Base-by-base conservation (phyloP, 352 stramenopile species). In the Globisporangium uncinulatum region DNA sequence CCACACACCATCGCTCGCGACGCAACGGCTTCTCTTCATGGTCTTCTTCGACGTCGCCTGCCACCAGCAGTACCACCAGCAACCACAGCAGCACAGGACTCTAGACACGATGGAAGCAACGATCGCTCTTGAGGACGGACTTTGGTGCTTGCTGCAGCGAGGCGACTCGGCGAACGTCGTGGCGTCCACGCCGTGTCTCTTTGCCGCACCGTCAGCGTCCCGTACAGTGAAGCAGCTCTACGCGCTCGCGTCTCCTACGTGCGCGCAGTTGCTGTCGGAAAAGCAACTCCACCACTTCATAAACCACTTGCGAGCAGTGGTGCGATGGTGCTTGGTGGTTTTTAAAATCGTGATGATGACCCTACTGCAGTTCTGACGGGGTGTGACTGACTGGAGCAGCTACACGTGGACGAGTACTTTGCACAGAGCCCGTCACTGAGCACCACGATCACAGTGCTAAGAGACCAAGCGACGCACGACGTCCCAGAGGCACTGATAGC, bases 401-500 rank as follows among this genome's bases (percentile, higher is more conserved):
- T 65, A 9, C 73, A 76, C 24, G 51, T 84, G 6, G 69, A 82
- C 14, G 71, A 75, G 17, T 83, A 77, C 57, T 83, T 84, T 47
- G 48, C 50, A 4, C 65, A 68, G 31, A 83, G 76, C 54, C 45
- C 53, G 1, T 63, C 54, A 24, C 60, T 86, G 1, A 51, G 66
- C 9, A 74, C 66, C 49, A 56, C 60, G 5, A 53, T 79, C 0
- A 66, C 71, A 51, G 9, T 61, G 11, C 42, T 57, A 4, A 65
- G 59, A 19, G 65, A 45, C 11, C 57, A 71, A 0, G 37, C 45
- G 19, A 65, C 61, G 6, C 44, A 48, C 3, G 67, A 51, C 29
- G 36, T 69, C 6, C 56, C 59, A 0, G 65, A 76, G 19, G 52
- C 56, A 11, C n/a, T 80, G 1, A 62, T 81, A 3, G 24, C 41